Conservation (phyloP, 305 asterid genomes). For the Fraxinus greggii region DNA sequence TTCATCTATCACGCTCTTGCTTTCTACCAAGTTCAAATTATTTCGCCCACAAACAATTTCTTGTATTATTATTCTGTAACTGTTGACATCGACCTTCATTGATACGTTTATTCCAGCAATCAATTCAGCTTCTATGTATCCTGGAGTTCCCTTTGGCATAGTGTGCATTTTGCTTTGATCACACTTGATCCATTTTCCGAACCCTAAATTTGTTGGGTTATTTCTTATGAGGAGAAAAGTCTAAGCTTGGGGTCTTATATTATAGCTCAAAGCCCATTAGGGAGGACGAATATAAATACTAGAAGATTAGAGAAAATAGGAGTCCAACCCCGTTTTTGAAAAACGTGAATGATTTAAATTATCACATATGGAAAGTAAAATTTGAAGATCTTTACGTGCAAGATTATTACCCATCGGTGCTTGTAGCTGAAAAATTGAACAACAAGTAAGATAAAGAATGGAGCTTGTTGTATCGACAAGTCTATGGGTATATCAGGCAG, state of each 20-base stretch:
- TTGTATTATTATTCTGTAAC: not conserved
- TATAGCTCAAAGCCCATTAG: no score
- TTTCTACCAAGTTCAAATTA: not conserved
- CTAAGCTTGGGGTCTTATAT: not conserved
- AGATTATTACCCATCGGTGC: not conserved
- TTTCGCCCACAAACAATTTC: not conserved
- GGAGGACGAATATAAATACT: not conserved
- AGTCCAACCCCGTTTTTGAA: no score
- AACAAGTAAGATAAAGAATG: not conserved
- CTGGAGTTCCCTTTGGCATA: not conserved
- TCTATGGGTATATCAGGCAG: not conserved
- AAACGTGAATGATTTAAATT: not conserved
- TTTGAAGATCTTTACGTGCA: not conserved
- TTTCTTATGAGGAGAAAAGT: not conserved
- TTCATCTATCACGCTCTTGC: not conserved
- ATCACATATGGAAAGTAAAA: not conserved
- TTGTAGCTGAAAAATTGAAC: no score
- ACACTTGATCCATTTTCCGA: not conserved
- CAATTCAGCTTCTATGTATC: not conserved
- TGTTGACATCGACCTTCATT: not conserved
- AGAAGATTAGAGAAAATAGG: not conserved
- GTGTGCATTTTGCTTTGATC: not conserved
- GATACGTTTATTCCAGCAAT: not conserved
- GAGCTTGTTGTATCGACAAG: not conserved
- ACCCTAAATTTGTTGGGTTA: slow-evolving; percentile 12